phyloP scores from a whole-genome alignment of 192 early-diverging fungal species.

The Backusella sp. region DNA sequence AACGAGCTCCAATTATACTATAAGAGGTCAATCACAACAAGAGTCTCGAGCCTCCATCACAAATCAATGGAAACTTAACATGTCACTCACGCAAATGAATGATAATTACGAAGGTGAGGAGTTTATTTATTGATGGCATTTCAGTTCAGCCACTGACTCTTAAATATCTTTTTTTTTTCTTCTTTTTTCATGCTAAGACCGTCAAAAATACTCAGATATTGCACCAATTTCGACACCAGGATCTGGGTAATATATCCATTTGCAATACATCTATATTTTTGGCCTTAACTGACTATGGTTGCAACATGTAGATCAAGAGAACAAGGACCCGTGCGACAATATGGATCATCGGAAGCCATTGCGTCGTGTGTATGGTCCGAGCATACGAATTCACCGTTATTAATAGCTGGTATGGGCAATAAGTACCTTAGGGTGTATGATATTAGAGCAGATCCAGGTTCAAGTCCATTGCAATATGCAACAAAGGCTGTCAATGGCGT shows the following conservation, averaged over 20 bases:
- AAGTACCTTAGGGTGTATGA: constrained; percentile 74
- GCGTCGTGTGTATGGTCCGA: constrained; percentile 68
- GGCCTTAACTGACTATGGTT: background rate
- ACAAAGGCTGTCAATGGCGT: constrained; percentile 74
- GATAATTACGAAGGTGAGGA: constrained; percentile 10
- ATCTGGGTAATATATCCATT: background rate
- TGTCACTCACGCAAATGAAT: background rate
- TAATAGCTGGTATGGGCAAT: constrained; percentile 71
- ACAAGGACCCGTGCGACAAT: constrained; percentile 48
- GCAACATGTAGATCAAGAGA: constrained; percentile 6
- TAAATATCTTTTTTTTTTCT: too few relatives aligned
- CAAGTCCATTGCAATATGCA: constrained; percentile 52
- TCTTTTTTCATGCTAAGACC: background rate
- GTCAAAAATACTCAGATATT: background rate
- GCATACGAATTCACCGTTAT: constrained; percentile 42
- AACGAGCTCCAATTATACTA: background rate
- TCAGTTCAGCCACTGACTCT: background rate
- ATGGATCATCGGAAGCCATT: constrained; percentile 64
- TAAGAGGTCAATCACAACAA: background rate
- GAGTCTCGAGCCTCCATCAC: background rate
- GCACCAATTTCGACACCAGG: constrained; percentile 1
- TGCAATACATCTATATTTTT: background rate
- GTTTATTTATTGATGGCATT: background rate
- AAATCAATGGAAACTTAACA: constrained; percentile 8
- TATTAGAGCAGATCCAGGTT: constrained; percentile 50